Base-by-base conservation (phyloP, 176 grass and related monocot species). In the Raddia guianensis region DNA sequence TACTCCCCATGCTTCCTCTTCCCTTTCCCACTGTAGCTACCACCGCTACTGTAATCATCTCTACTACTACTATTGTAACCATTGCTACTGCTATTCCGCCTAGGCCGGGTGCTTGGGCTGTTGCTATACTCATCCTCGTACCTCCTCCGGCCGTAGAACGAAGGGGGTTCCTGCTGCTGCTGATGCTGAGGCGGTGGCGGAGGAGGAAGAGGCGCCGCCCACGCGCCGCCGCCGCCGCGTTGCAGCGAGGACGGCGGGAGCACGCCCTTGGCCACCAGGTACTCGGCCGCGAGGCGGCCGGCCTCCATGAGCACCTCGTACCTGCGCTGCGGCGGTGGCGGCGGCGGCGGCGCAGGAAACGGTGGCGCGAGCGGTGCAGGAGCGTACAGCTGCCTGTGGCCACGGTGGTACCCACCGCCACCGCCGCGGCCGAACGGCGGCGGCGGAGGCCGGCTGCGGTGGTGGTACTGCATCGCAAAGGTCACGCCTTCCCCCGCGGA, bases 261-360 rank as follows among this genome's bases (percentile, higher is more conserved):
- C 82, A 87, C 92, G 16, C 95, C 95, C 68, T 86, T 88, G 13
- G 88, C 60, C 33, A 98, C 92, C 78, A 98, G 53, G 79, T 98
- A 94, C 81, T 98, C 95, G 8, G 95, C 85, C 8, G 95, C 95
- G n/a, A 98, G 95, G 43, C 95, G 95, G 18, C 95, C 92, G 11
- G 95, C 95, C 74, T 94, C 95, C 72, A 94, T 90, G n/a, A 98
- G 77, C 75, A 98, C 87, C 53, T 94, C 95, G 33, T 82, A 74
- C 81, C 90, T 98, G 68, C 74, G 82, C 7, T 72, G 68, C 20
- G 60, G 83, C 62, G 51, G 70, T 45, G 78, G 77, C 7, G 68
- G 37, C 32, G 44, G 16, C 13, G 75, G 37, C 37, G 37, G 37
- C 4, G 37, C 37, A 40, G 37, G 37, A 40, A 40, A 40, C 20